Evolutionary conservation across 1,284 basidiomycete species (phyloP), one percentile per base, ranked within the genome.

Genomic region (Farysia itapuensis): DNA sequence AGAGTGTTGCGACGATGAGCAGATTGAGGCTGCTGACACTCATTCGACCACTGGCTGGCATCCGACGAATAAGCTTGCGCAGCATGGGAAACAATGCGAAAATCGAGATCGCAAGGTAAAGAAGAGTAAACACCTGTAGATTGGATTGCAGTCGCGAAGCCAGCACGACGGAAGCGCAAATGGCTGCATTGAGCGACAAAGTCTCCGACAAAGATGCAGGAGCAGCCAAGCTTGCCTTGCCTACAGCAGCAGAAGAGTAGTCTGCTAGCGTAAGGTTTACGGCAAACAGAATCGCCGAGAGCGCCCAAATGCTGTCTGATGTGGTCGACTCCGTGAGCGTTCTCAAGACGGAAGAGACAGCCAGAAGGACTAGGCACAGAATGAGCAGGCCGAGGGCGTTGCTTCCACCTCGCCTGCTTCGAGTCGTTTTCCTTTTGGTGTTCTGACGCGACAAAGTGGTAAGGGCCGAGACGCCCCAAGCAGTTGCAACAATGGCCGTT

Each of bases 311-410:
- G 20, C 90, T 92, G 77, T 98, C 95, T 12, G 87, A 88, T 15
- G 94, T 96, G 0, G 93, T 97, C 7, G 93, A 89, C 30, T 90
- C 89, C 11, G 91, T 95, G 63, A 98, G 79, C 1, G 93, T 96
- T 58, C 88, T 84, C 45, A 98, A 80, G 4, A 97, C 88, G 1
- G 95, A 95, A 0, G 92, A 87, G 32, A 97, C 81, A 5, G 92
- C 86, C 78, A 94, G 84, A 43, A 98, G 82, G 3, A 90, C 84
- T 5, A 97, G 82, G 65, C 92, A 88, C 44, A 94, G 87, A 39
- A 97, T 81, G 5, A 52, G 5, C 14, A 65, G 46, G 11, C 52
- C 42, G 7, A 64, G 39, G 5, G 59, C 13, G 31, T 16, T 13
- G n/a, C 9, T 28, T n/a, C n/a, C 26, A 11, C 26, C 26, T 28